Percentiles rank a stretch among this genome's conserved stretches.
Evolutionary conservation across 2,329 filamentous ascomycete species (phyloP).

Genomic region (Xylaria multiplex): DNA sequence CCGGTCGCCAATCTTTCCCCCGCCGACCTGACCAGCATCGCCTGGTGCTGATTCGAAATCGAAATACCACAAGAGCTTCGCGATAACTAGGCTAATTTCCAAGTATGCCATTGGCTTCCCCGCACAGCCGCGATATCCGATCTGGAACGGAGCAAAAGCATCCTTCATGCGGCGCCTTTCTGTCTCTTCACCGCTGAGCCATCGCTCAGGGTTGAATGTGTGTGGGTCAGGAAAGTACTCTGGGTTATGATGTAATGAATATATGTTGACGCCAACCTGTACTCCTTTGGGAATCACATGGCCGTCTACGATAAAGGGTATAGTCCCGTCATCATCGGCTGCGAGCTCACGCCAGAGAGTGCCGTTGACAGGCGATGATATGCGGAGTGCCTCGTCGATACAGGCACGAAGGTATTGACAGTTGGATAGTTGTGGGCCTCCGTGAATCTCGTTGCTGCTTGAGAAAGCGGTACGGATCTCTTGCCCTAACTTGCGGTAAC

Average conservation of each 20-base stretch:
- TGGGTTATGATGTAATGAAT: slow-evolving; percentile 33
- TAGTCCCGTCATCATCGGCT: slow-evolving; percentile 28
- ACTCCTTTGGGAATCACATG: slow-evolving; percentile 35
- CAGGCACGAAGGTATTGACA: slow-evolving; percentile 42
- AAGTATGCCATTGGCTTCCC: slow-evolving; percentile 40
- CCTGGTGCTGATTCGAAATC: slow-evolving; percentile 35
- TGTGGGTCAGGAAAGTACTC: slow-evolving; percentile 38
- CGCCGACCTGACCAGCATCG: slow-evolving; percentile 32
- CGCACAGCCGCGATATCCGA: slow-evolving; percentile 36
- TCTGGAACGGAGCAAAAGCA: slow-evolving; percentile 35
- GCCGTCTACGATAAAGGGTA: slow-evolving; percentile 34
- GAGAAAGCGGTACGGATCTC: slow-evolving; percentile 36
- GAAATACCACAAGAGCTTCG: slow-evolving; percentile 38
- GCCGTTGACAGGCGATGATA: slow-evolving; percentile 33
- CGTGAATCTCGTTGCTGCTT: slow-evolving; percentile 23
- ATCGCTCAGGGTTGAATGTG: slow-evolving; percentile 37
- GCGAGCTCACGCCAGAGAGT: slow-evolving; percentile 37
- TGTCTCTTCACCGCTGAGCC: slow-evolving; percentile 28
- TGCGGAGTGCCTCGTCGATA: slow-evolving; percentile 39
- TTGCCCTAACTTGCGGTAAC: slow-evolving; percentile 32
- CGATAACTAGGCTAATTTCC: slow-evolving; percentile 34
- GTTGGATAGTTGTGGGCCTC: slow-evolving; percentile 32
- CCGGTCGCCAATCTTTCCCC: slow-evolving; percentile 25
- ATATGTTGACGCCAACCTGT: slow-evolving; percentile 38
- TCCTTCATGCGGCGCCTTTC: slow-evolving; percentile 25